Percentiles rank a stretch among this genome's conserved stretches.
These are phyloP conservation scores for Globisporangium splendens DNA, from an alignment of 352 stramenopile genomes.

Conservation along the genomic window DNA sequence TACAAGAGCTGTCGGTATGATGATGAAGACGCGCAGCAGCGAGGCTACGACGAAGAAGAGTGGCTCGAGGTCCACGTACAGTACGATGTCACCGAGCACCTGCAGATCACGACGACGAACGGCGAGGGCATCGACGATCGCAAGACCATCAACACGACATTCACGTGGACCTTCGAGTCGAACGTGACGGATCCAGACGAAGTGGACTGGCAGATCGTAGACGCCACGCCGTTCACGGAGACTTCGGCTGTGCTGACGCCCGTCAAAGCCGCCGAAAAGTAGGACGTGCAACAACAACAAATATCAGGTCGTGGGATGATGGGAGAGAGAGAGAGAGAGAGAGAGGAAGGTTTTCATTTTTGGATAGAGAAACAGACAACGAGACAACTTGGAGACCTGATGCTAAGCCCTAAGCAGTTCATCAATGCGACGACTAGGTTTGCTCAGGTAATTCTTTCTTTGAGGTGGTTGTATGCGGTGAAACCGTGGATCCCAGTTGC, in stretches of 20 bases:
- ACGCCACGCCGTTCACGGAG: constrained; percentile 29
- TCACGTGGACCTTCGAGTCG: constrained; percentile 57
- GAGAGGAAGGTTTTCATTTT: too few species aligned
- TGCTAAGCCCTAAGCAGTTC: not conserved
- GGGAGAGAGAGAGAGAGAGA: too few species aligned
- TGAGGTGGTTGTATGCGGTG: too few species aligned
- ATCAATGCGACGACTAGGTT: not conserved
- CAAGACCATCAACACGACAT: constrained; percentile 39
- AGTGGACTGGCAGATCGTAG: constrained; percentile 42
- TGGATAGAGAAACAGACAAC: too few species aligned
- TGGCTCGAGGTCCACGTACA: constrained; percentile 44
- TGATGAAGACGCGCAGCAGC: constrained; percentile 18
- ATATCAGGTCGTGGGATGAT: too few species aligned
- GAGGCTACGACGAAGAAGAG: constrained; percentile 27
- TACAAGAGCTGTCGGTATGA: constrained; percentile 25
- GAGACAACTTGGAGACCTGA: too few species aligned
- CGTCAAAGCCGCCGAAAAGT: too few species aligned
- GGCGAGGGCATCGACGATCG: constrained; percentile 35
- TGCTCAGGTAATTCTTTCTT: not conserved
- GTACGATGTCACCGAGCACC: constrained; percentile 48
- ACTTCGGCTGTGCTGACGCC: constrained; percentile 11
- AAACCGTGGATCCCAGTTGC: too few species aligned
- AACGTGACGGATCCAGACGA: constrained; percentile 33
- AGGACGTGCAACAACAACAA: too few species aligned
- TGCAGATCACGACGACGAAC: constrained; percentile 13